Evolutionary conservation across 352 stramenopile genomes (phyloP), one percentile per base, ranked within the genome.

Genomic region (Phytopythium helicoides): DNA sequence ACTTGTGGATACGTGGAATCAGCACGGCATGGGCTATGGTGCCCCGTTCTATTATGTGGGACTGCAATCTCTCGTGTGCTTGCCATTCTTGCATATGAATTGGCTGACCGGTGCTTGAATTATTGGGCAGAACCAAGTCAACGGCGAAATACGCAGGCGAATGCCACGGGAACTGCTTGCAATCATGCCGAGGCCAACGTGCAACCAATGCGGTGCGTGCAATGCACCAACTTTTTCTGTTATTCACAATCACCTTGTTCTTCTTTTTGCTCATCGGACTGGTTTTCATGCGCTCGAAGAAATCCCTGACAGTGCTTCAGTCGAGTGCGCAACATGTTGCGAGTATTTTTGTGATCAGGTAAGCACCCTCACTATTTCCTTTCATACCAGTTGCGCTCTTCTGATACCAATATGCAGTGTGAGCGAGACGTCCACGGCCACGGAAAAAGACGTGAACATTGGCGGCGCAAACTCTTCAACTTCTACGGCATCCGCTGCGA

Each of bases 21-120:
- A 88, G 15, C 80, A 92, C 25, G 68, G 76, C 10, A 73, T 62
- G 40, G 82, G 80, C n/a, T 76, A 60, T 34, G 80, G 80, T 8
- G 82, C 82, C 1, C 82, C 82, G n/a, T 98, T 97, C 56, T 98
- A 95, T 73, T 98, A 97, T 56, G 80, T 93, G 52, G 77, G 54
- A 19, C 23, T 45, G 3, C 15, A 33, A n/a, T n/a, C n/a, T n/a
- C n/a, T n/a, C n/a, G n/a, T n/a, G n/a, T n/a, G n/a, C n/a, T n/a
- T n/a, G n/a, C n/a, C n/a, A n/a, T n/a, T n/a, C n/a, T 18, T 15
- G 16, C 59, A 31, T 14, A 19, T 21, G 11, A 10, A 36, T 36
- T 16, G 56, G 36, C 9, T 34, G 19, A 5, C 35, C 28, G 48
- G 6, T 21, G 9, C 16, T 31, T 60, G 33, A 51, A 4, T 21